phyloP scores from a whole-genome alignment of 2,329 filamentous ascomycete species.

The Domatiomyces catenatus region DNA sequence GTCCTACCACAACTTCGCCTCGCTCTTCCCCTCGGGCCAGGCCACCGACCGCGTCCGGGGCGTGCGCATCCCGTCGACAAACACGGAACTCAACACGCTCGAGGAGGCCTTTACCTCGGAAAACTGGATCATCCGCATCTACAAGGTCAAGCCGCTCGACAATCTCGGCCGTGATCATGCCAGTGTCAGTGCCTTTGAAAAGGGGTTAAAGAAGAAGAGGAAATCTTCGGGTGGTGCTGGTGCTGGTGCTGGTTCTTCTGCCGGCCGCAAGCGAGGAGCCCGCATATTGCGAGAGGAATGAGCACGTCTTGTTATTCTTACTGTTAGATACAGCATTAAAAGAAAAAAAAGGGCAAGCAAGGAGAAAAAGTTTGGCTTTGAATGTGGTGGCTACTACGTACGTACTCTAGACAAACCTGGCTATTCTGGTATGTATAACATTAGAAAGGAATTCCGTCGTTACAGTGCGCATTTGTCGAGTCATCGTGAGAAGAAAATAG shows the following conservation, averaged over 20 bases:
- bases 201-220: constrained; percentile 38
- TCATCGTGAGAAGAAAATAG: no score
- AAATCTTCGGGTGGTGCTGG: constrained; percentile 23
- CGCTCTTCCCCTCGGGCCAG: constrained; percentile 81
- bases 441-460: no score
- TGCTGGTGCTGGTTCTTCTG: no score
- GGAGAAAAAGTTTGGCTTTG: background rate
- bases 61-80: constrained; percentile 62
- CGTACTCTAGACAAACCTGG: no score
- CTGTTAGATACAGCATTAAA: no score
- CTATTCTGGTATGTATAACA: no score
- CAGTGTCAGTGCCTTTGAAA: constrained; percentile 39
- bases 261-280: constrained; percentile 24
- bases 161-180: constrained; percentile 84
- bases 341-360: no score
- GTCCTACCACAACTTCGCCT: constrained; percentile 96
- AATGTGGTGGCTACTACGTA: no score
- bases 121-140: constrained; percentile 99
- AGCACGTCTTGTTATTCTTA: no score
- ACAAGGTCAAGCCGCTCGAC: constrained; percentile 98
- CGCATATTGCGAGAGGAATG: constrained; percentile 31
- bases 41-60: constrained; percentile 79
- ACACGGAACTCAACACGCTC: constrained; percentile 70
- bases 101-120: constrained; percentile 91
- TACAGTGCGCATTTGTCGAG: no score